Evolutionary conservation across 225 moss, liverwort and hornwort genomes (phyloP).

Genomic region (Neckera pumila): DNA sequence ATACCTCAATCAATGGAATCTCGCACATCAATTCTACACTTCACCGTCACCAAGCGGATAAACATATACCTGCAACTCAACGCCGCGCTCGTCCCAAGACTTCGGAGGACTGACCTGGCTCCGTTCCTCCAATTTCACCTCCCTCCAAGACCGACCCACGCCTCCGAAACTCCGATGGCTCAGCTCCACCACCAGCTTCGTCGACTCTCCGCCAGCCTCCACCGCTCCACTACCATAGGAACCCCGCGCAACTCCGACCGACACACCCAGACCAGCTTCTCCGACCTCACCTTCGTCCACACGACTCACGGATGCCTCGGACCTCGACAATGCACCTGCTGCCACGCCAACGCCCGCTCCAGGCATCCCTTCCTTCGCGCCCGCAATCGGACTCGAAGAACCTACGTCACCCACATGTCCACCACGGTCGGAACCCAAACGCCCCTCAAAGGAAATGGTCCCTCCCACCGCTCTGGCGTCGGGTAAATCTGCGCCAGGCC

Average conservation of each 20-base stretch:
- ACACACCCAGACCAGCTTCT: background rate
- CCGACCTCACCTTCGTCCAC: background rate
- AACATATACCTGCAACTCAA: conserved; percentile 22
- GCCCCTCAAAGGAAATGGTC: background rate
- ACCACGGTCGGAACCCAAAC: background rate
- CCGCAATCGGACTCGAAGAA: background rate
- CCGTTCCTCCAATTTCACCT: background rate
- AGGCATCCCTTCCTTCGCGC: background rate
- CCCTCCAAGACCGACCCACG: background rate
- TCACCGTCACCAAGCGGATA: background rate
- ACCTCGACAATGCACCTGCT: background rate
- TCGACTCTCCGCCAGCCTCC: background rate
- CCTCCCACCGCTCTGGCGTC: background rate
- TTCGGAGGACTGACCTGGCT: background rate
- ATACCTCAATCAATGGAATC: background rate
- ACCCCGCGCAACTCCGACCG: background rate
- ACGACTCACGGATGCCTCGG: background rate
- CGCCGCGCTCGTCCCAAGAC: background rate
- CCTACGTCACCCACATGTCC: background rate
- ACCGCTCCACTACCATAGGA: background rate
- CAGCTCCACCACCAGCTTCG: conserved; percentile 30
- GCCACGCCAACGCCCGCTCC: background rate
- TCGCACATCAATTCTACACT: background rate
- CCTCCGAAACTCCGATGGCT: background rate
- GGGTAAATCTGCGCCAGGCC: background rate